Conservation (phyloP, 2,329 filamentous ascomycete genomes). For the Microsporum canis region DNA sequence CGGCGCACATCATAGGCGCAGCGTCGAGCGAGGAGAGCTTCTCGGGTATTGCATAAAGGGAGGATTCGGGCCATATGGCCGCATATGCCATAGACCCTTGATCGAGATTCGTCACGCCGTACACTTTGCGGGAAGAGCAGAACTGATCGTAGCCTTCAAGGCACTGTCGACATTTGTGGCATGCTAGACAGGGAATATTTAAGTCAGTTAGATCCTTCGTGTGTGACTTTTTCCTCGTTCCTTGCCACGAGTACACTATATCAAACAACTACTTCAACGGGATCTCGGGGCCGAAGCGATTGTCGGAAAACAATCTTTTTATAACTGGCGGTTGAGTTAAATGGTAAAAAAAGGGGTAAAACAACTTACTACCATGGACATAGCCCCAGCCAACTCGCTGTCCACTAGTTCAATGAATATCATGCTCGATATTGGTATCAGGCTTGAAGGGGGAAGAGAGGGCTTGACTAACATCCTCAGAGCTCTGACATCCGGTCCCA, state of each 20-base stretch:
- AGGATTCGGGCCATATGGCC: slow-evolving; percentile 31
- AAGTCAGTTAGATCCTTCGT: background rate
- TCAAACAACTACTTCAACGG: background rate
- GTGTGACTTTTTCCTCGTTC: no score
- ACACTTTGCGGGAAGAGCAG: slow-evolving; percentile 27
- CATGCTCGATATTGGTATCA: background rate
- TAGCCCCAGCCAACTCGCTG: slow-evolving; percentile 37
- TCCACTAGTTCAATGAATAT: slow-evolving; percentile 15
- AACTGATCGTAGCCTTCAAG: slow-evolving; percentile 12
- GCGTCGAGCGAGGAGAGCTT: slow-evolving; percentile 37
- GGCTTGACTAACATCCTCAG: slow-evolving; percentile 20
- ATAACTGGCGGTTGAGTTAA: no score
- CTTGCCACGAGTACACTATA: no score
- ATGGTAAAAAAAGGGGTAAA: background rate
- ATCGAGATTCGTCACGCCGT: slow-evolving; percentile 25
- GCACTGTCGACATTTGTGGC: slow-evolving; percentile 26
- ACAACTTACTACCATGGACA: slow-evolving; percentile 18
- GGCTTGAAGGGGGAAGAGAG: background rate
- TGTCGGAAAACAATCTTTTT: background rate
- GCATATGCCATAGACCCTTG: slow-evolving; percentile 30
- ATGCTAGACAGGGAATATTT: background rate
- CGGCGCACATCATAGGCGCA: slow-evolving; percentile 39
- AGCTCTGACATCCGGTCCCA: slow-evolving; percentile 24
- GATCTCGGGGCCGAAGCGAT: background rate
- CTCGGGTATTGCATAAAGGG: slow-evolving; percentile 33